Evolutionary conservation across 345 rosid species (phyloP).

Genomic region (Lagerstroemia speciosa): DNA sequence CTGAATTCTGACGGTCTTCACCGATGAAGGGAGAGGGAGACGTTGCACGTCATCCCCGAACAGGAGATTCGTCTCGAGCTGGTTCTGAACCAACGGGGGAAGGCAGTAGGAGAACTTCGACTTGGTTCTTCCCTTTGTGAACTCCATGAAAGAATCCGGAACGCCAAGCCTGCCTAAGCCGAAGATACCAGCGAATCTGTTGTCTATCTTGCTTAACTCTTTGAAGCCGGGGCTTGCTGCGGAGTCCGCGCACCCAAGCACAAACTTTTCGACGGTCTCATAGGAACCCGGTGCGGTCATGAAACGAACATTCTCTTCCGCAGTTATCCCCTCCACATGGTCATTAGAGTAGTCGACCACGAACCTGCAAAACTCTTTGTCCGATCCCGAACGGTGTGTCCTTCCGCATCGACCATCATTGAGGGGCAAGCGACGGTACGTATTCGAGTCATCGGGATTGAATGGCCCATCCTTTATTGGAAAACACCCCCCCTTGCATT

Average conservation of each 20-base stretch:
- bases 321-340: neutral
- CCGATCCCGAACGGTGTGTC: neutral
- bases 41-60: neutral
- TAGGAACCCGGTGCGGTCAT: neutral
- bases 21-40: neutral
- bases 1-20: neutral
- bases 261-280: neutral
- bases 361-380: neutral
- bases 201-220: neutral
- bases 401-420: neutral
- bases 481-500: slow-evolving; percentile 6
- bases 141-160: neutral
- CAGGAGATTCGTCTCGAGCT: too few species aligned
- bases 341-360: neutral
- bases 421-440: neutral
- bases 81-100: neutral
- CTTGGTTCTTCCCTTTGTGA: neutral
- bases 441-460: neutral
- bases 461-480: neutral
- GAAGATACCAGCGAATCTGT: neutral
- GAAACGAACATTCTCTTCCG: neutral
- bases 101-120: slow-evolving; percentile 10
- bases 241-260: neutral
- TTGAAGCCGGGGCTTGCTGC: neutral
- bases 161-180: slow-evolving; percentile 1